These are phyloP conservation scores for Debaryomyces udenii DNA, from an alignment of 1,139 yeast genomes.

Conservation along the genomic window DNA sequence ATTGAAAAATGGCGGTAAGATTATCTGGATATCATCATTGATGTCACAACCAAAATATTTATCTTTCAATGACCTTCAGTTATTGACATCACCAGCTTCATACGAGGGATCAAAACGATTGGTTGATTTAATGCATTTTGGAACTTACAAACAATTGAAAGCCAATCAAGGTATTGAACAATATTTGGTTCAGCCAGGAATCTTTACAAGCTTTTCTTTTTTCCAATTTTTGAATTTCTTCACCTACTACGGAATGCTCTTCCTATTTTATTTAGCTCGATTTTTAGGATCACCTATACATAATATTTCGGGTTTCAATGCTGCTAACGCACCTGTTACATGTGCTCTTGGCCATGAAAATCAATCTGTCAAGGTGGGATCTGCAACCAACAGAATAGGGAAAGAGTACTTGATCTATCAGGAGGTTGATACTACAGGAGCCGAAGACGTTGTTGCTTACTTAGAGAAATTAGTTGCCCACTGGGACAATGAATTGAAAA, in stretches of 20 bases:
- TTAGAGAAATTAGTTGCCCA: conserved; percentile 48
- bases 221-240: conserved; percentile 73
- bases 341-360: conserved; percentile 39
- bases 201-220: conserved; percentile 83
- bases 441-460: conserved; percentile 63
- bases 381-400: conserved; percentile 68
- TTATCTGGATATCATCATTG: conserved; percentile 85
- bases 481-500: conserved; percentile 61
- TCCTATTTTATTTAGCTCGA: conserved; percentile 83
- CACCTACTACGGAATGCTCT: conserved; percentile 83
- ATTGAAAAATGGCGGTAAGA: conserved; percentile 57
- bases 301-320: conserved; percentile 82
- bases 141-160: conserved; percentile 57
- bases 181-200: conserved; percentile 91
- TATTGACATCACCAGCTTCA: conserved; percentile 62
- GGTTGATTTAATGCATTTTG: conserved; percentile 80
- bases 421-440: conserved; percentile 64
- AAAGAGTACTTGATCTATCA: conserved; percentile 59
- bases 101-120: conserved; percentile 93
- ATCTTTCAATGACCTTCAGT: conserved; percentile 73
- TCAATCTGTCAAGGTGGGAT: conserved; percentile 70
- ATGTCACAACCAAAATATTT: conserved; percentile 75
- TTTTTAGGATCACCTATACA: conserved; percentile 84
- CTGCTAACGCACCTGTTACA: conserved; percentile 77
- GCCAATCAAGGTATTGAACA: conserved; percentile 59